Percentiles rank a stretch among this genome's conserved stretches.
phyloP scores from a whole-genome alignment of 306 rosid genomes.

The Fragaria ananassa region DNA sequence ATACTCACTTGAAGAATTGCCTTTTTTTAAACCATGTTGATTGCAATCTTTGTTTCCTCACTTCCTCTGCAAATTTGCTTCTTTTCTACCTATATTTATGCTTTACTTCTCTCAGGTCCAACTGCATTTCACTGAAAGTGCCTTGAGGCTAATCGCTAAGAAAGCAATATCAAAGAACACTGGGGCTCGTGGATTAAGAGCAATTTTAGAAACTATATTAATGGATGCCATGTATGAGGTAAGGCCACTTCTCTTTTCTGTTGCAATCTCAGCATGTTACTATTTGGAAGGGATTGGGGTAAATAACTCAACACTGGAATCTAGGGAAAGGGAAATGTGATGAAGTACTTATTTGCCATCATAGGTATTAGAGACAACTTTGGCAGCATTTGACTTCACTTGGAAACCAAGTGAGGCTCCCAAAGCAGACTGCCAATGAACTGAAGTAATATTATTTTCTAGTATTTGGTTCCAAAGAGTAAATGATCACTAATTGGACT shows the following conservation, averaged over 20 bases:
- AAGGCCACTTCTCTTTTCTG: constrained; percentile 24
- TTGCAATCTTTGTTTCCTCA: constrained; percentile 4
- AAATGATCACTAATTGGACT: not conserved
- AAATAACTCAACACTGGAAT: not conserved
- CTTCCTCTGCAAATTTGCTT: constrained; percentile 16
- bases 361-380: not conserved
- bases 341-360: not conserved
- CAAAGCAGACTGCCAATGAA: not conserved
- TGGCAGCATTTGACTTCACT: not conserved
- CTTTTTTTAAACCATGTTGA: not conserved
- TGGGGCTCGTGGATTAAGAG: constrained; percentile 81
- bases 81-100: constrained; percentile 20
- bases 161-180: constrained; percentile 89
- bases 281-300: not conserved
- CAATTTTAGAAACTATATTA: constrained; percentile 74
- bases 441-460: not conserved
- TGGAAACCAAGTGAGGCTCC: not conserved
- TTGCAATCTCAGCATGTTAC: not conserved
- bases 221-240: constrained; percentile 99
- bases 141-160: constrained; percentile 69
- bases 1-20: not conserved
- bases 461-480: not conserved
- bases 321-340: not conserved
- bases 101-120: constrained; percentile 62
- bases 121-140: constrained; percentile 63